Conservation (phyloP, 176 grass and related monocot species). For the Musa schizocarpa region DNA sequence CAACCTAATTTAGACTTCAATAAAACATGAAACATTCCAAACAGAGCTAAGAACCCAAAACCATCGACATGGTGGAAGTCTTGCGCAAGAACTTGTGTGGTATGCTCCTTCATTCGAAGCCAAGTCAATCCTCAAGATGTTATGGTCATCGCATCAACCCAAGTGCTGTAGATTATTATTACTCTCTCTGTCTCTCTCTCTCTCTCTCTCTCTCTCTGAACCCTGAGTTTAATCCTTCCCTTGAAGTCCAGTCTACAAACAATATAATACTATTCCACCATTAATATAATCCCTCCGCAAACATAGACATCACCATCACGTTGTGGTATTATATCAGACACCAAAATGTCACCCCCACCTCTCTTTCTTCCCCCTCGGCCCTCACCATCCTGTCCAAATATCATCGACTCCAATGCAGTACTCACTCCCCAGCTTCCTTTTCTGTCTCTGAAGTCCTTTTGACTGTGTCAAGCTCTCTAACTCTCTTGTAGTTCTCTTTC, state of each 20-base stretch:
- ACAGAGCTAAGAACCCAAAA: neutral
- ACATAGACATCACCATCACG: neutral
- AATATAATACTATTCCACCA: too few relatives aligned
- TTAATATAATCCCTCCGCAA: neutral
- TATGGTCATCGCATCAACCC: neutral
- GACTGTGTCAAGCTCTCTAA: constrained; percentile 24
- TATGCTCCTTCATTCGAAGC: neutral
- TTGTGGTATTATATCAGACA: neutral
- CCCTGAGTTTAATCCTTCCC: neutral
- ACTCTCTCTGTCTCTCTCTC: neutral
- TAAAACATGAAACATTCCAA: neutral
- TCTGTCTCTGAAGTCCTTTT: neutral
- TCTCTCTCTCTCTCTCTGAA: neutral
- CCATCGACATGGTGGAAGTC: neutral
- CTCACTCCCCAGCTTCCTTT: constrained; percentile 20
- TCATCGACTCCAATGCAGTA: neutral
- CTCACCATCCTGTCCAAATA: neutral
- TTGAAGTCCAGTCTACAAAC: neutral
- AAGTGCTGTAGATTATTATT: neutral
- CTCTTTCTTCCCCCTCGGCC: constrained; percentile 6
- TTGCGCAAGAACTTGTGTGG: too few relatives aligned
- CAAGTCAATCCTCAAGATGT: neutral
- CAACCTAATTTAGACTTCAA: too few relatives aligned
- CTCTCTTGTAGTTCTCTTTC: too few relatives aligned
- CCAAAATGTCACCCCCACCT: too few relatives aligned